Conservation (phyloP, 768 basidiomycete species). For the Astraeus odoratus region DNA sequence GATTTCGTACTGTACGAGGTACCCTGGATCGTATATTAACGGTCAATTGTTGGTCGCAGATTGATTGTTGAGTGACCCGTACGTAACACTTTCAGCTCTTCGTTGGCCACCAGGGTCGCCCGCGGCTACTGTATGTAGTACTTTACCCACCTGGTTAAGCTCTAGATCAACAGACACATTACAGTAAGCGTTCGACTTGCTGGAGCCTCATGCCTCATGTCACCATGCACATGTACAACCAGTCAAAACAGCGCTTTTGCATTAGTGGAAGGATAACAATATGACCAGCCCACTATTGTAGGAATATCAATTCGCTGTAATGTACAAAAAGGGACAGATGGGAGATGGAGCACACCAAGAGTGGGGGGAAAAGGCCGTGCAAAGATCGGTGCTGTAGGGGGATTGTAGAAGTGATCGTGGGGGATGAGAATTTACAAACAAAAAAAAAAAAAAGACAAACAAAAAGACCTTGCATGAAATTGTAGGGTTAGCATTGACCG, state of each 20-base stretch:
- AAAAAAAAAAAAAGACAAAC: not conserved
- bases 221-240: not conserved
- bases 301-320: conserved; percentile 40
- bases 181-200: too few relatives aligned
- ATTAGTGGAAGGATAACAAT: conserved; percentile 59
- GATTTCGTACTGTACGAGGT: conserved; percentile 95
- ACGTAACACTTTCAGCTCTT: too few relatives aligned
- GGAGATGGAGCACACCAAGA: conserved; percentile 19
- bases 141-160: too few relatives aligned
- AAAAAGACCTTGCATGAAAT: not conserved
- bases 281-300: conserved; percentile 51
- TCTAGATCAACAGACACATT: too few relatives aligned
- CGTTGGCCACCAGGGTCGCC: too few relatives aligned
- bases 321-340: conserved; percentile 26
- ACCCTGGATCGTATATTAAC: conserved; percentile 75
- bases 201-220: too few relatives aligned
- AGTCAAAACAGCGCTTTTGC: conserved; percentile 31
- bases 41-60: not conserved
- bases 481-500: not conserved
- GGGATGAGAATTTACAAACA: conserved; percentile 2
- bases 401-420: conserved; percentile 7
- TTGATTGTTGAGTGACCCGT: not conserved
- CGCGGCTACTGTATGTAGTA: too few relatives aligned
- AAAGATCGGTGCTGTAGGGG: conserved; percentile 11
- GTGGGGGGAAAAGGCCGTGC: conserved; percentile 10